These are phyloP conservation scores for Leccinellum luteum DNA, from an alignment of 768 basidiomycete species.

Conservation along the genomic window DNA sequence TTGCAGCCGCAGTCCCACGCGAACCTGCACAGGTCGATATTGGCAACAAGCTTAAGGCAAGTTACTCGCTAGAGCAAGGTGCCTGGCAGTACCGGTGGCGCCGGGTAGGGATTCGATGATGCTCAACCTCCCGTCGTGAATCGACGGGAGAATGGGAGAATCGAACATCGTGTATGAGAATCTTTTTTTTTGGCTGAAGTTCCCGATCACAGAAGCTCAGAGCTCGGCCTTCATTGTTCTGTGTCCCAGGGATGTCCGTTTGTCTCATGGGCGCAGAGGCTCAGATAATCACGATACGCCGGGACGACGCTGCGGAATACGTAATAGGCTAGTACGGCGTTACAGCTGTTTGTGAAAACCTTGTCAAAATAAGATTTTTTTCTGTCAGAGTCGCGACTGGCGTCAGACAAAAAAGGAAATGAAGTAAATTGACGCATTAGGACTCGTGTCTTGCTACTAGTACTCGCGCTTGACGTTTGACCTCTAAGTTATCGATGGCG, in stretches of 20 bases:
- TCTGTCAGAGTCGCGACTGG: no score
- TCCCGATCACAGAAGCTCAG: not conserved
- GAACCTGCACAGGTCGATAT: not conserved
- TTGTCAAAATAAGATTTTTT: no score
- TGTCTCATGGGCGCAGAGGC: not conserved
- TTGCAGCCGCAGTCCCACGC: not conserved
- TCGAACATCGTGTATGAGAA: not conserved
- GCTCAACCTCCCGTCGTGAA: no score
- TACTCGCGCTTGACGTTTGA: no score
- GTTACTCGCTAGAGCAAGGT: not conserved
- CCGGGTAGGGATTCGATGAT: not conserved
- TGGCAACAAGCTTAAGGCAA: not conserved
- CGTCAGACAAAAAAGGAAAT: no score
- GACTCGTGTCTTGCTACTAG: no score
- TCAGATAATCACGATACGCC: not conserved
- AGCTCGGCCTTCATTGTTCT: not conserved
- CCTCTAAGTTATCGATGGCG: no score
- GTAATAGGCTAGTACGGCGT: not conserved
- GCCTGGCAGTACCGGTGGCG: not conserved
- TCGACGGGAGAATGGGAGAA: not conserved
- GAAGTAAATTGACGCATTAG: no score
- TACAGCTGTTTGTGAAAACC: no score
- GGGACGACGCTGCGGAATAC: not conserved
- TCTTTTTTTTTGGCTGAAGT: not conserved
- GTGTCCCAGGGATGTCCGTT: not conserved